Evolutionary conservation across 306 rosid genomes (phyloP), one percentile per base, ranked within the genome.

Genomic region (Lathyrus aphaca): DNA sequence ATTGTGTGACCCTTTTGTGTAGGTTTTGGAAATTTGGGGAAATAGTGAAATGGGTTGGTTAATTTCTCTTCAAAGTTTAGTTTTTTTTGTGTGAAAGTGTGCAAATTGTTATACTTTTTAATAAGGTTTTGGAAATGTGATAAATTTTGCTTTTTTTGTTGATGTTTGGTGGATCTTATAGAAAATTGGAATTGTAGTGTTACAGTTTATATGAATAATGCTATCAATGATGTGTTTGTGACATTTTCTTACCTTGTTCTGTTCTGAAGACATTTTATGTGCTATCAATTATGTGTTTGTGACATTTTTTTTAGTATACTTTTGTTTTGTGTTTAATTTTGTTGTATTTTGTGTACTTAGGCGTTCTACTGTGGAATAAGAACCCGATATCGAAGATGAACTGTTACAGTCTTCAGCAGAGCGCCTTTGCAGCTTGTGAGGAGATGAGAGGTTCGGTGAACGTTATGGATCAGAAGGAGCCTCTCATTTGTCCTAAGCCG

Each of bases 401-500:
- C 79, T 82, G 78, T 60, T 84, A 77, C 29, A 77, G 80, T 76
- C 80, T 84, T 84, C 88, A 85, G 90, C 83, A 87, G 96, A 91
- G 85, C 85, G 96, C 94, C 87, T 83, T 77, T 40, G 55, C 80
- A 54, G 78, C 79, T 60, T 60, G 86, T 81, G 97, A 91, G 49
- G 96, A 84, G 81, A 75, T 79, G 69, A 72, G 85, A 49, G 78
- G 82, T 43, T 65, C 82, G 59, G 79, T 81, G 64, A 78, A 68
- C 74, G 67, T 25, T 35, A 50, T 71, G 60, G 90, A 89, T 77
- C 86, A 71, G 76, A 84, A 77, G 81, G 90, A 86, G 44, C 69
- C 91, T 49, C 77, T 87, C 73, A 79, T 87, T 71, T 91, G 94
- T 74, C 97, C 97, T 12, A 86, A 87, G 81, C 96, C 97, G 32